Percentiles rank a stretch among this genome's conserved stretches.
Conservation (phyloP, 805 yeast genomes). For the Suhomyces emberorum region DNA sequence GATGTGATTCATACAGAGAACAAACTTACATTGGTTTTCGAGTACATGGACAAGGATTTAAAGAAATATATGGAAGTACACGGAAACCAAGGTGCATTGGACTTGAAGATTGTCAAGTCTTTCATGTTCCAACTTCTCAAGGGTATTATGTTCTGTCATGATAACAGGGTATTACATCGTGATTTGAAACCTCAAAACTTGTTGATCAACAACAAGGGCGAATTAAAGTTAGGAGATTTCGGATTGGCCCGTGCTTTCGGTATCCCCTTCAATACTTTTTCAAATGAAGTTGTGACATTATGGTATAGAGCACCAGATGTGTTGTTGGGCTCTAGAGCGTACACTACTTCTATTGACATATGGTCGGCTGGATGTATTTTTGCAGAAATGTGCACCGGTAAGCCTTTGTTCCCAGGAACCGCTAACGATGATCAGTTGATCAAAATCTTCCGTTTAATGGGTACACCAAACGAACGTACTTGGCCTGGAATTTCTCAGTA, state of each 20-base stretch:
- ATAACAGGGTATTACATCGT: constrained; percentile 77
- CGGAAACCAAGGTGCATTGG: constrained; percentile 73
- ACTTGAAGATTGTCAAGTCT: constrained; percentile 70
- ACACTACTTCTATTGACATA: constrained; percentile 94
- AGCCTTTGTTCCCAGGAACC: constrained; percentile 93
- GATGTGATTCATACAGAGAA: constrained; percentile 97
- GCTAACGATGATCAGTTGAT: constrained; percentile 93
- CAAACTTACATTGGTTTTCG: constrained; percentile 90
- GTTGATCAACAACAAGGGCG: constrained; percentile 85
- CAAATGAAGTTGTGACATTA: constrained; percentile 94
- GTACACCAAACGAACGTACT: constrained; percentile 91
- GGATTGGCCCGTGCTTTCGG: constrained; percentile 98
- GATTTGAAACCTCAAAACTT: constrained; percentile 94
- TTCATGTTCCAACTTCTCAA: constrained; percentile 91
- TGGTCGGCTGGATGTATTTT: constrained; percentile 99
- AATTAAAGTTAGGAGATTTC: constrained; percentile 90
- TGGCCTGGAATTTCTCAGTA: constrained; percentile 96
- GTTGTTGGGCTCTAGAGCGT: constrained; percentile 87
- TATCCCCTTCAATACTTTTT: constrained; percentile 94
- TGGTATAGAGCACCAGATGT: constrained; percentile 99
- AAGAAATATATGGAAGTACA: constrained; percentile 91
- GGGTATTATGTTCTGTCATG: constrained; percentile 87
- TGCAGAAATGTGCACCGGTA: constrained; percentile 98
- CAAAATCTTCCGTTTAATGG: constrained; percentile 89
- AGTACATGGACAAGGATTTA: constrained; percentile 88